phyloP scores from a whole-genome alignment of 164 flowering plant species.

The Echeveria elegans region DNA sequence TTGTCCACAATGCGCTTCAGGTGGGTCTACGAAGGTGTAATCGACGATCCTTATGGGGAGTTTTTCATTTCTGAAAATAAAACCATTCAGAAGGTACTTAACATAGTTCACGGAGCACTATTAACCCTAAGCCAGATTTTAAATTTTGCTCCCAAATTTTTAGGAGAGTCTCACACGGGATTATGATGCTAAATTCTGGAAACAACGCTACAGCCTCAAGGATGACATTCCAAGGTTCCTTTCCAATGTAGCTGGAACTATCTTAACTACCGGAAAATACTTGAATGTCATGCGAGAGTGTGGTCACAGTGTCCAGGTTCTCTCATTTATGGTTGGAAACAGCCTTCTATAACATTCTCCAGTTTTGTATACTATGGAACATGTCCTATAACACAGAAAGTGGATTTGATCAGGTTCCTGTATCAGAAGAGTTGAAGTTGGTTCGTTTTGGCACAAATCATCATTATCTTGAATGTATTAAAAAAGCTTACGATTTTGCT shows the following conservation, averaged over 20 bases:
- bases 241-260: slow-evolving; percentile 68
- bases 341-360: not conserved
- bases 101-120: not conserved
- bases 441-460: slow-evolving; percentile 76
- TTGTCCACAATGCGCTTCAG: slow-evolving; percentile 24
- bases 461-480: slow-evolving; percentile 87
- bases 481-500: slow-evolving; percentile 83
- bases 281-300: slow-evolving; percentile 98
- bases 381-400: slow-evolving; percentile 10
- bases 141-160: slow-evolving; percentile 11
- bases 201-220: slow-evolving; percentile 87
- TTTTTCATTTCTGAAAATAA: slow-evolving; percentile 93
- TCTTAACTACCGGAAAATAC: slow-evolving; percentile 97
- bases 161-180: slow-evolving; percentile 92
- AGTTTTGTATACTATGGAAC: not conserved
- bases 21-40: slow-evolving; percentile 98
- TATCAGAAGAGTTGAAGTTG: slow-evolving; percentile 67
- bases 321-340: not conserved
- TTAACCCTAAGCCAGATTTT: slow-evolving; percentile 4
- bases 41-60: slow-evolving; percentile 95
- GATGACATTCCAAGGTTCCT: slow-evolving; percentile 93
- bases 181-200: slow-evolving; percentile 94
- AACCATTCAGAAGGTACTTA: slow-evolving; percentile 75
- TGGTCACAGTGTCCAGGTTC: slow-evolving; percentile 92
- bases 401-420: slow-evolving; percentile 53